Evolutionary conservation across 2,329 filamentous ascomycete genomes (phyloP).

Genomic region (Blastomyces percursus): DNA sequence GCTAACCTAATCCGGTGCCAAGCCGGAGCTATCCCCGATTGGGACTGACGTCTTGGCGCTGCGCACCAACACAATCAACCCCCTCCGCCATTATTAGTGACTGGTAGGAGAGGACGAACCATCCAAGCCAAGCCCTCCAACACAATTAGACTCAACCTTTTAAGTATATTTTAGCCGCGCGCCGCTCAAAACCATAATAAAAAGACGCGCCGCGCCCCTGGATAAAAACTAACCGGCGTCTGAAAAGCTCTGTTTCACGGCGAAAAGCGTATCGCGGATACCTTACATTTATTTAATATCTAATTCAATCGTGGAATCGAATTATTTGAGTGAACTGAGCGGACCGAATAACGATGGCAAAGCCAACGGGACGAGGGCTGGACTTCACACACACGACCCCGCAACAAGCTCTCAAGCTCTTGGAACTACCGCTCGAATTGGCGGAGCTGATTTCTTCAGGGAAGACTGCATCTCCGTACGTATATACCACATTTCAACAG

Average conservation of each 20-base stretch:
- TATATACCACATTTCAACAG: neutral
- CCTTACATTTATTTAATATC: neutral
- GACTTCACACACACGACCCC: slow-evolving; percentile 32
- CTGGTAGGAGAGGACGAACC: too few relatives aligned
- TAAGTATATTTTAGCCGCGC: neutral
- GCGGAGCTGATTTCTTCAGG: slow-evolving; percentile 43
- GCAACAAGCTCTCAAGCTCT: slow-evolving; percentile 46
- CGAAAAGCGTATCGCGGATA: neutral
- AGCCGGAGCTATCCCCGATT: too few relatives aligned
- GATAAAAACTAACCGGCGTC: too few relatives aligned
- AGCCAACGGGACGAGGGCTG: slow-evolving; percentile 27
- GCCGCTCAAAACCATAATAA: neutral
- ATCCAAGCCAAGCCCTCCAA: too few relatives aligned
- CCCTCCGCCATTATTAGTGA: too few relatives aligned
- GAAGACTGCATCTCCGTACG: slow-evolving; percentile 21
- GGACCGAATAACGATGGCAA: slow-evolving; percentile 24
- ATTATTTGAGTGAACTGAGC: neutral
- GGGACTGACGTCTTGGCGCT: too few relatives aligned
- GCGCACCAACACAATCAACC: too few relatives aligned
- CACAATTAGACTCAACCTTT: too few relatives aligned
- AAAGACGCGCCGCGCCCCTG: neutral
- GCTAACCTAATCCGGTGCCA: too few relatives aligned
- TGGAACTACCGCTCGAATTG: slow-evolving; percentile 50
- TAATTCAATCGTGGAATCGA: neutral
- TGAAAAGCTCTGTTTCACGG: neutral